Conservation (phyloP, 805 yeast species). For the Myxozyma melibiosi region DNA sequence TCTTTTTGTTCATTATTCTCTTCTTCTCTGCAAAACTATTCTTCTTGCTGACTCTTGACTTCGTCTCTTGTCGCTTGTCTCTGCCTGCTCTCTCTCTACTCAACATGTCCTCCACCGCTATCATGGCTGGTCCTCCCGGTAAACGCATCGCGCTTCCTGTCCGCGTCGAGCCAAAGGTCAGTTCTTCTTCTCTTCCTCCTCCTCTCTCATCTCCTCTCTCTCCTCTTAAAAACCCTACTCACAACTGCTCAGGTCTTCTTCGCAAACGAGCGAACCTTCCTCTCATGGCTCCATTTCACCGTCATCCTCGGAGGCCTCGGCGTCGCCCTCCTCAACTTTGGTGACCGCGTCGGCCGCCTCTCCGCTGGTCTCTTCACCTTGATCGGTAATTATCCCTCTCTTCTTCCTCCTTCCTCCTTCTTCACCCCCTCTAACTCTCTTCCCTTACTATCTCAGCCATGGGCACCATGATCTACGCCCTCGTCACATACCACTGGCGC, state of each 20-base stretch:
- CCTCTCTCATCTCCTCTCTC: not conserved
- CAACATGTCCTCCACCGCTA: constrained; percentile 68
- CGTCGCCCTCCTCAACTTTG: constrained; percentile 92
- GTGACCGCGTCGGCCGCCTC: constrained; percentile 89
- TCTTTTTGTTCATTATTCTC: not conserved
- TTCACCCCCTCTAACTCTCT: not conserved
- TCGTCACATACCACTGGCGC: constrained; percentile 98
- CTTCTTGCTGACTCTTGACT: no score
- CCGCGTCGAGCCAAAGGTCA: constrained; percentile 90
- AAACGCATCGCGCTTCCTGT: constrained; percentile 98
- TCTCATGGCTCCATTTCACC: constrained; percentile 99
- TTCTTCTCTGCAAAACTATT: no score
- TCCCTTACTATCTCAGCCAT: constrained; percentile 59
- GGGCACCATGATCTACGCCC: constrained; percentile 96
- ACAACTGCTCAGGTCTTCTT: constrained; percentile 66
- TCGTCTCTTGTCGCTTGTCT: no score
- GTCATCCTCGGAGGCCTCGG: constrained; percentile 96
- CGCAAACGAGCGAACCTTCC: constrained; percentile 97
- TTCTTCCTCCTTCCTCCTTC: not conserved
- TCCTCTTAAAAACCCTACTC: not conserved
- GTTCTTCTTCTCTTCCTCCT: not conserved
- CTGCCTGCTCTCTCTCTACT: not conserved
- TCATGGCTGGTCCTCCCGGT: constrained; percentile 73
- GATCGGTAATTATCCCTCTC: constrained; percentile 45
- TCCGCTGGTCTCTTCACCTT: constrained; percentile 93